Base-by-base conservation (phyloP, 2,329 filamentous ascomycete species). In the Dactylonectria estremocensis region DNA sequence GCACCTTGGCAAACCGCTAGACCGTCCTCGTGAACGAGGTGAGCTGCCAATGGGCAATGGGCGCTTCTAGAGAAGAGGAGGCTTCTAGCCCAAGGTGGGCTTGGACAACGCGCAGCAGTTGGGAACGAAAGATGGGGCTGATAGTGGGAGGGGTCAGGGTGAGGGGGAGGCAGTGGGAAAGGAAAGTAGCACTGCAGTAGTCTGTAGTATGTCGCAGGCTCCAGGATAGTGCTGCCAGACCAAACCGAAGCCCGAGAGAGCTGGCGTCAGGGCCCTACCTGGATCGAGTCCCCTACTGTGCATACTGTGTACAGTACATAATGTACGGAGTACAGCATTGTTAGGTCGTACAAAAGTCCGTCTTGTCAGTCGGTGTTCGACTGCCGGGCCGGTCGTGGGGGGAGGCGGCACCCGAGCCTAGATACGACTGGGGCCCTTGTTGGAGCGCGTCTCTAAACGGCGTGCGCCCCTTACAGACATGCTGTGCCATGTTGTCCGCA, bases 11-110 rank as follows among this genome's bases (percentile, higher is more conserved):
- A 56, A 8, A 22, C 24, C 22, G 16, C 24, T 16, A 35, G 49
- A 37, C 40, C 63, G 35, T 74, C 68, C 69, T 69, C 69, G 61
- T 66, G 71, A 68, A 56, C 61, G 58, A 22, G 52, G 61, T 59
- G 61, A 67, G 64, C 35, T 50, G 45, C 74, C 74, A 76, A 76
- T 76, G 28, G 61, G 40, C 58, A 56, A 22, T 35, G 43, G 64
- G 74, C 74, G 74, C 74, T 76, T 76, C 66, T 76, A 76, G 55
- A 61, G 61, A 65, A 52, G 60, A 62, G 60, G 59, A 64, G 54
- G 59, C 48, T 58, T 31, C 40, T 48, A 59, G 18, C 45, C 40
- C 61, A 20, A 43, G 53, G 53, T 52, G 22, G 61, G 49, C n/a
- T 37, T 37, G 53, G 37, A 18, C 49, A 28, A 52, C 49, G 3